A percentile compares a stretch with the other conserved stretches of the same genome.
Conservation (phyloP, 139 green algal species). For the Chlamydomonas urium region DNA sequence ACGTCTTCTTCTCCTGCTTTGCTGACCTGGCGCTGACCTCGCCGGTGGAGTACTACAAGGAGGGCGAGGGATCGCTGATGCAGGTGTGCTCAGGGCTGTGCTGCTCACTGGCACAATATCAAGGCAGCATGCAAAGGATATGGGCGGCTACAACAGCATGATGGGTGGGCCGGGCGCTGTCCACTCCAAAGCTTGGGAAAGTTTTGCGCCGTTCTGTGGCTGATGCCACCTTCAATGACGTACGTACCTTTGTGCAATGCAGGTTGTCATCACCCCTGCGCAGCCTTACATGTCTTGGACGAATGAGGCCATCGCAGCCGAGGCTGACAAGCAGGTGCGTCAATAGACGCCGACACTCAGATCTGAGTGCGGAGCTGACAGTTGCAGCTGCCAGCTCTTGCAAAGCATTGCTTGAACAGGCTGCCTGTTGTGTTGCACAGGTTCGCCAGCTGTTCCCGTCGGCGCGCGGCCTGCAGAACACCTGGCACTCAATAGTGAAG, state of each 20-base stretch:
- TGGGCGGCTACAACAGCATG: background rate
- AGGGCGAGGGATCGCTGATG: constrained; percentile 78
- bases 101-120: background rate
- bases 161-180: background rate
- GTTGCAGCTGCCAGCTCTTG: no score
- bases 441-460: constrained; percentile 86
- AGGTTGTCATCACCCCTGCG: constrained; percentile 92
- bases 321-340: constrained; percentile 76
- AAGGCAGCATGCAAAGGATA: no score
- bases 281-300: constrained; percentile 86
- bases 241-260: background rate
- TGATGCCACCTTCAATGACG: background rate
- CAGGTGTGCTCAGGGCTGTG: constrained; percentile 62
- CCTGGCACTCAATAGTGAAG: constrained; percentile 91
- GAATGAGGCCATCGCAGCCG: constrained; percentile 85
- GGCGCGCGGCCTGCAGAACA: constrained; percentile 59
- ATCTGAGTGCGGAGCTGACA: no score
- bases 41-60: constrained; percentile 90
- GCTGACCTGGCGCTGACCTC: constrained; percentile 89
- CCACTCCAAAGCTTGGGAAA: background rate
- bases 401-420: no score
- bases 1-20: constrained; percentile 94
- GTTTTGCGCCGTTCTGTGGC: background rate
- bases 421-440: no score
- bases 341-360: no score